Evolutionary conservation across 2,329 filamentous ascomycete genomes (phyloP).

Genomic region (Epicoccum nigrum): DNA sequence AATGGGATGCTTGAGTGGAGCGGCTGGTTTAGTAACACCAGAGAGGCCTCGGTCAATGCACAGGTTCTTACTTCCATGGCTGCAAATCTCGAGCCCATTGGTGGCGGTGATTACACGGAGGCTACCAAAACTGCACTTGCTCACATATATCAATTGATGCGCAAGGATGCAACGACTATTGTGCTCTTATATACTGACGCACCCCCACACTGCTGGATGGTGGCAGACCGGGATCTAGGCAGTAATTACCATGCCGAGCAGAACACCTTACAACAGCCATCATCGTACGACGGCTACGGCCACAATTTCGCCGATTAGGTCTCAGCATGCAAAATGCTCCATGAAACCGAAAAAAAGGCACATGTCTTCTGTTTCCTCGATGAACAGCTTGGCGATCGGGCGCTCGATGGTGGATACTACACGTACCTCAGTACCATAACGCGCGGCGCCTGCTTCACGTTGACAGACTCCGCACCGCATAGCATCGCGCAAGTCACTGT

Average conservation of each 20-base stretch:
- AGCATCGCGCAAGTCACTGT: conserved; percentile 53
- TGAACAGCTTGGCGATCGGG: neutral
- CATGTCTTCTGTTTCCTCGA: conserved; percentile 55
- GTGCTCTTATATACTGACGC: conserved; percentile 58
- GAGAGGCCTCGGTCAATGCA: conserved; percentile 9
- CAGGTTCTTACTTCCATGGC: conserved; percentile 22
- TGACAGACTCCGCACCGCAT: conserved; percentile 29
- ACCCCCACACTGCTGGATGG: conserved; percentile 52
- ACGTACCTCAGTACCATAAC: conserved; percentile 53
- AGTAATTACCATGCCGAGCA: conserved; percentile 40
- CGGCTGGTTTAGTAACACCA: conserved; percentile 50
- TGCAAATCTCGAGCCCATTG: conserved; percentile 35
- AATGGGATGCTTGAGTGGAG: conserved; percentile 55
- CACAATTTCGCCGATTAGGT: conserved; percentile 55
- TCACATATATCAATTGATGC: conserved; percentile 55
- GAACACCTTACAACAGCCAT: conserved; percentile 29
- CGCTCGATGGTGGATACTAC: conserved; percentile 43
- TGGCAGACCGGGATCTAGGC: conserved; percentile 26
- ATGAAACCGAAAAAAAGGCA: conserved; percentile 47
- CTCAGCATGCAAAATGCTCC: conserved; percentile 45
- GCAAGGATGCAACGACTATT: conserved; percentile 56
- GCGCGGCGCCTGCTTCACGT: conserved; percentile 49
- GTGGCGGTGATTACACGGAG: conserved; percentile 56
- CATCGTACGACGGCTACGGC: conserved; percentile 43
- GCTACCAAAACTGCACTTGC: conserved; percentile 59